phyloP scores from a whole-genome alignment of 2,329 filamentous ascomycete species.

The Coniella vitis region DNA sequence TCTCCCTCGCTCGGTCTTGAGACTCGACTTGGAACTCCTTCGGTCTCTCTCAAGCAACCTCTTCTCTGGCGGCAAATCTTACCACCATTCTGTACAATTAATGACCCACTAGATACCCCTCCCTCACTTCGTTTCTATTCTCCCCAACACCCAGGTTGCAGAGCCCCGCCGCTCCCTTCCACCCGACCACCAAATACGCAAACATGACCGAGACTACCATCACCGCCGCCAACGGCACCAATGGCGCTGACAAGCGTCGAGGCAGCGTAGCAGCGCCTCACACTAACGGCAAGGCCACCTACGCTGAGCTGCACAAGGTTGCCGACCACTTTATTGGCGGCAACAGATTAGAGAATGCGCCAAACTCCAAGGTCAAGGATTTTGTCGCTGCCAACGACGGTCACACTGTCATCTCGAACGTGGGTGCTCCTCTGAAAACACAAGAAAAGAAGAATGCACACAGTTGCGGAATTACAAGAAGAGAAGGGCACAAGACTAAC shows the following conservation, averaged over 20 bases:
- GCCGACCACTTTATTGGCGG: conserved; percentile 95
- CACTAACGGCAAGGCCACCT: conserved; percentile 55
- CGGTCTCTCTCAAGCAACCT: background rate
- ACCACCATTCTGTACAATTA: conserved; percentile 19
- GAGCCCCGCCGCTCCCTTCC: background rate
- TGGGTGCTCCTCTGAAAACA: conserved; percentile 42
- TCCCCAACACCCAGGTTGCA: conserved; percentile 5
- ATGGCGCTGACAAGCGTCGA: conserved; percentile 29
- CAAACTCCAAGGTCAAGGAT: conserved; percentile 86
- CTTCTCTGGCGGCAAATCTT: background rate
- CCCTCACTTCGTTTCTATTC: background rate
- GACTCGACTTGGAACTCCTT: background rate
- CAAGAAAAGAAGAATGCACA: background rate
- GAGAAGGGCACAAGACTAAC: background rate
- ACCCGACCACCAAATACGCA: conserved; percentile 15
- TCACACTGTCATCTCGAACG: conserved; percentile 97
- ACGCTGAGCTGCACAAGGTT: conserved; percentile 74
- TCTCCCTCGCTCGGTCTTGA: conserved; percentile 4
- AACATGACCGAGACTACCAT: conserved; percentile 41
- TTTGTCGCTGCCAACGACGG: conserved; percentile 86
- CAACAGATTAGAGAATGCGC: conserved; percentile 75
- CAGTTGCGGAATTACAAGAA: background rate
- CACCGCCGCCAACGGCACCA: conserved; percentile 25
- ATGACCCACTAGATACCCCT: conserved; percentile 19
- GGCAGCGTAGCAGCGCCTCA: conserved; percentile 39